Percentiles rank a stretch among this genome's conserved stretches.
Evolutionary conservation across 2,329 filamentous ascomycete species (phyloP).

Genomic region (Nothomitra cinnamomea): DNA sequence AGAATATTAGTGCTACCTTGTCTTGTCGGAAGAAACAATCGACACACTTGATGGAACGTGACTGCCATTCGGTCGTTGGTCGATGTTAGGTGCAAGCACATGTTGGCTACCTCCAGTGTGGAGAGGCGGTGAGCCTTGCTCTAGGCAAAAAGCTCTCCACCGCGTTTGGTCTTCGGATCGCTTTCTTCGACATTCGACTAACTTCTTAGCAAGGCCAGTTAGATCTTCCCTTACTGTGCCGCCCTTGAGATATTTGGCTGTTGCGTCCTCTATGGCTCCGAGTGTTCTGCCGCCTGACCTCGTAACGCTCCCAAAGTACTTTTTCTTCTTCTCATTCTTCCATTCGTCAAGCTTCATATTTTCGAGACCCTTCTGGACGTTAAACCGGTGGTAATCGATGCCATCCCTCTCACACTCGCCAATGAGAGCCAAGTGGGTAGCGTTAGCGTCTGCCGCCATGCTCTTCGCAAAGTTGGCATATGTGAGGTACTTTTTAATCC

Average conservation of each 20-base stretch:
- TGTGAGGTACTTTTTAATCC: neutral
- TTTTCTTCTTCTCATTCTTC: neutral
- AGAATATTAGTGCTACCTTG: too few relatives aligned
- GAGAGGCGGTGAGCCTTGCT: too few relatives aligned
- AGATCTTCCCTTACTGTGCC: neutral
- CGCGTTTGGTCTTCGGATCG: neutral
- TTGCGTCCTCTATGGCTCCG: neutral
- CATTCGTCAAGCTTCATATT: constrained; percentile 1
- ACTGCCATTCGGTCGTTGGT: too few relatives aligned
- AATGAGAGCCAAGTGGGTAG: neutral
- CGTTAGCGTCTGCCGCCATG: neutral
- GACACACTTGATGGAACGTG: too few relatives aligned
- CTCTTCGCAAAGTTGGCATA: neutral
- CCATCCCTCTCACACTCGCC: neutral
- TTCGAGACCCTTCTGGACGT: neutral
- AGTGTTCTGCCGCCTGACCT: neutral
- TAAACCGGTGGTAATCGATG: neutral
- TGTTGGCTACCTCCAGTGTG: too few relatives aligned
- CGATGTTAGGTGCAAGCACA: too few relatives aligned
- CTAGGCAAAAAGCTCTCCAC: neutral
- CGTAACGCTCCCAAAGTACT: neutral
- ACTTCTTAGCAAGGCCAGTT: neutral
- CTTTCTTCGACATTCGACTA: neutral
- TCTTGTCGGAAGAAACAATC: too few relatives aligned
- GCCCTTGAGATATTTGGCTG: neutral